These are phyloP conservation scores for Linum lewisii DNA, from an alignment of 345 rosid species.

Conservation along the genomic window DNA sequence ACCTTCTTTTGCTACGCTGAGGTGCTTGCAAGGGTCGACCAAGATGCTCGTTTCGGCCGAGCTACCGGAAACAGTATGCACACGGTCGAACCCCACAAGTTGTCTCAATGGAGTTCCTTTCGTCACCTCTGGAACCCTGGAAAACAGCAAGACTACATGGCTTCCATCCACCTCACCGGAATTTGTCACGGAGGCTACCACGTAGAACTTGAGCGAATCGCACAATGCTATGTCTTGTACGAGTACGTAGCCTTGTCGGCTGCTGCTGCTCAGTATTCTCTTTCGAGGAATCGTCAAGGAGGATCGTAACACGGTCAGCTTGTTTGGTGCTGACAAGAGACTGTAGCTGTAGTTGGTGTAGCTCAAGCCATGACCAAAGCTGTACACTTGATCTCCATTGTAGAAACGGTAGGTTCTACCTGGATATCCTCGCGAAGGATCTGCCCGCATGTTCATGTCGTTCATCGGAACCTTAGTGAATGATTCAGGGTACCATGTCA, in stretches of 20 bases:
- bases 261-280: conserved; percentile 26
- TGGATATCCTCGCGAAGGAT: conserved; percentile 62
- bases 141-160: conserved; percentile 62
- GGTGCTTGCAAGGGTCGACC: conserved; percentile 67
- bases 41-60: conserved; percentile 37
- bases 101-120: conserved; percentile 53
- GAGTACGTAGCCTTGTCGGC: conserved; percentile 20
- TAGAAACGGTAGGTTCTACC: conserved; percentile 91
- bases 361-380: conserved; percentile 78
- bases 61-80: conserved; percentile 34
- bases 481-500: conserved; percentile 89
- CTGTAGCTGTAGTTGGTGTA: conserved; percentile 50
- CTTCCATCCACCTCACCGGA: conserved; percentile 61
- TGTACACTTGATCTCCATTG: conserved; percentile 49
- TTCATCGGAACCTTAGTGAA: conserved; percentile 66
- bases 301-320: conserved; percentile 29
- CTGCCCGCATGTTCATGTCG: conserved; percentile 80
- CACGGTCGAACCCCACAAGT: conserved; percentile 67
- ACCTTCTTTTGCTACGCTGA: conserved; percentile 42
- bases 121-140: conserved; percentile 36
- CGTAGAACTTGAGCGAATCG: conserved; percentile 37
- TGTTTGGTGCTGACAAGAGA: conserved; percentile 49
- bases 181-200: conserved; percentile 39
- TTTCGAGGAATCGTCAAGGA: conserved; percentile 20
- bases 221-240: conserved; percentile 38